Base-by-base conservation (phyloP, 305 asterid species). In the Fraxinus xanthoxyloides region DNA sequence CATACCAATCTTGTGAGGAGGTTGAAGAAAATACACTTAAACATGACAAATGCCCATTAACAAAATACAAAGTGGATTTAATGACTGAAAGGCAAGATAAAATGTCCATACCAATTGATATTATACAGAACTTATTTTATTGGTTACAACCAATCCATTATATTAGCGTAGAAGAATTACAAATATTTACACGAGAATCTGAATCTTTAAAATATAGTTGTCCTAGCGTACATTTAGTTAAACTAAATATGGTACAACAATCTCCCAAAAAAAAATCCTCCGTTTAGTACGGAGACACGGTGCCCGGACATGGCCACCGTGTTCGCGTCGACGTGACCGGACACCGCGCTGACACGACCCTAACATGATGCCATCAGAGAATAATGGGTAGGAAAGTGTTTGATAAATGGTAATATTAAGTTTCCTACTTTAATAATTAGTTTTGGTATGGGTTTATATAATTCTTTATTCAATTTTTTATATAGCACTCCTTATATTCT, bases 1-100 rank as follows among this genome's bases (percentile, higher is more conserved):
- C 85, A 79, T 93, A 96, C 51, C 85, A 89, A 83, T 87, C 98
- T 95, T 94, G 78, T 73, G 76, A 86, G 72, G 78, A 86, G 72
- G 80, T 76, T 36, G 75, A 38, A 43, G 65, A 19, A 70, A 81
- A 40, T 17, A 87, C 76, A 84, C 26, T 34, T 1, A 79, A 80
- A 84, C 26, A 76, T 67, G 56, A 85, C 61, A 51, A 51, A 36
- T 35, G 54, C 38, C 76, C 75, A 77, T 19, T 51, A 79, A 79
- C 51, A 81, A 77, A 82, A 65, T 36, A 77, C 43, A 72, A 51
- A 76, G 48, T 4, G 34, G 72, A 81, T 81, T 72, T 17, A 9
- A 5, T 67, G 78, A 34, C 51, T 21, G 23, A 23, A 23, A 69
- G 19, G 48, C 5, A 67, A 56, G 28, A 30, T 43, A 9, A 40